These are phyloP conservation scores for Saccharomyces paradoxus DNA, from an alignment of 805 yeast genomes.

Conservation along the genomic window DNA sequence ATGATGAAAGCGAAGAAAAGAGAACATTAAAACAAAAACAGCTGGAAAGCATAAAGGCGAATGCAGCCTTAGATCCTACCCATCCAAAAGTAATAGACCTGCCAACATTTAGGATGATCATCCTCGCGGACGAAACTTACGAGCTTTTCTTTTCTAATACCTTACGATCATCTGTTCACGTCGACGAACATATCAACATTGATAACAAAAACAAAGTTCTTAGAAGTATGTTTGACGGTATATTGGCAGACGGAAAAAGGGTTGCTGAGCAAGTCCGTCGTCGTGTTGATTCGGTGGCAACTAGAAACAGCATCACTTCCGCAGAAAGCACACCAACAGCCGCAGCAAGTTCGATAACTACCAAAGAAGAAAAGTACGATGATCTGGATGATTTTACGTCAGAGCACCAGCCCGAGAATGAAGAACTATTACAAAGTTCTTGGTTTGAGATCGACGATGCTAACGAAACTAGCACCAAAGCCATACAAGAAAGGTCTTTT, in stretches of 20 bases:
- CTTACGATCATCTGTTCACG: conserved; percentile 57
- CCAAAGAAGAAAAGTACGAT: conserved; percentile 17
- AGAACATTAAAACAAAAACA: conserved; percentile 19
- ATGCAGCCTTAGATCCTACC: conserved; percentile 75
- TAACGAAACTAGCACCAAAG: conserved; percentile 7
- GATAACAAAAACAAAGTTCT: conserved; percentile 48
- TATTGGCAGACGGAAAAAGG: conserved; percentile 84
- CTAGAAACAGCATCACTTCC: conserved; percentile 20
- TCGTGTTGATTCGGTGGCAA: conserved; percentile 70
- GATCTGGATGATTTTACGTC: conserved; percentile 28
- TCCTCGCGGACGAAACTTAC: conserved; percentile 87
- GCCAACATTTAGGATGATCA: conserved; percentile 90
- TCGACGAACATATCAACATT: conserved; percentile 43
- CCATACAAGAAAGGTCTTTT: conserved; percentile 13
- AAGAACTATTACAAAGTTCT: conserved; percentile 21
- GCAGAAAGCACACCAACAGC: conserved; percentile 7
- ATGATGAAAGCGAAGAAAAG: conserved; percentile 15
- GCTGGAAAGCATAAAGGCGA: conserved; percentile 42
- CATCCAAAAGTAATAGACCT: conserved; percentile 66
- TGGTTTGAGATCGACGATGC: conserved; percentile 23
- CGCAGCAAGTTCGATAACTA: conserved; percentile 2
- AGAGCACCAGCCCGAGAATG: conserved; percentile 25
- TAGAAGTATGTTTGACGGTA: conserved; percentile 82
- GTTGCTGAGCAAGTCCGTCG: conserved; percentile 85
- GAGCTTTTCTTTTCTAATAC: conserved; percentile 74